Conservation (phyloP, 495 filamentous ascomycete species). For the Xylaria telfairii region DNA sequence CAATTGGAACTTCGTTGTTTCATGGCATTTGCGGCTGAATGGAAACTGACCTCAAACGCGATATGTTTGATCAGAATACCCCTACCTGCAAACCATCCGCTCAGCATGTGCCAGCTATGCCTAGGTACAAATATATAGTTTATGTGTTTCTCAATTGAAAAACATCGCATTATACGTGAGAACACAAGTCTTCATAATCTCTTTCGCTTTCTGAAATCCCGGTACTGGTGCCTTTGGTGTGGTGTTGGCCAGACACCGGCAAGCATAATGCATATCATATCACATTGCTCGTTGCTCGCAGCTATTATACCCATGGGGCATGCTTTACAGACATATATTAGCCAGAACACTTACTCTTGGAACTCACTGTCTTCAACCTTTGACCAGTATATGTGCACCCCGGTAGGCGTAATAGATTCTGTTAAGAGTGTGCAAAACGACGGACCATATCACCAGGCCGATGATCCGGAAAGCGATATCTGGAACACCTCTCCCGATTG, state of each 20-base stretch:
- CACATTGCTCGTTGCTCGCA: neutral
- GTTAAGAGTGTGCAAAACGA: neutral
- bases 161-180: neutral
- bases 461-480: neutral
- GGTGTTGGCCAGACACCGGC: neutral
- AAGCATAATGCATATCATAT: neutral
- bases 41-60: conserved; percentile 4
- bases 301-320: neutral
- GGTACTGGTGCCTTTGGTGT: neutral
- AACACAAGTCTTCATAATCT: neutral
- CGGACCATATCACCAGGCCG: neutral
- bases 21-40: conserved; percentile 23
- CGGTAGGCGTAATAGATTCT: neutral
- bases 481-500: conserved; percentile 27
- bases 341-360: conserved; percentile 1
- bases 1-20: neutral
- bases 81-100: neutral
- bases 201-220: neutral
- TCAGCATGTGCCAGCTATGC: neutral
- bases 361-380: neutral
- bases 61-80: conserved; percentile 2
- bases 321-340: neutral
- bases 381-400: neutral
- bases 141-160: neutral
- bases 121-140: neutral